phyloP scores from a whole-genome alignment of 2,329 filamentous ascomycete species.

The Fusarium poae region DNA sequence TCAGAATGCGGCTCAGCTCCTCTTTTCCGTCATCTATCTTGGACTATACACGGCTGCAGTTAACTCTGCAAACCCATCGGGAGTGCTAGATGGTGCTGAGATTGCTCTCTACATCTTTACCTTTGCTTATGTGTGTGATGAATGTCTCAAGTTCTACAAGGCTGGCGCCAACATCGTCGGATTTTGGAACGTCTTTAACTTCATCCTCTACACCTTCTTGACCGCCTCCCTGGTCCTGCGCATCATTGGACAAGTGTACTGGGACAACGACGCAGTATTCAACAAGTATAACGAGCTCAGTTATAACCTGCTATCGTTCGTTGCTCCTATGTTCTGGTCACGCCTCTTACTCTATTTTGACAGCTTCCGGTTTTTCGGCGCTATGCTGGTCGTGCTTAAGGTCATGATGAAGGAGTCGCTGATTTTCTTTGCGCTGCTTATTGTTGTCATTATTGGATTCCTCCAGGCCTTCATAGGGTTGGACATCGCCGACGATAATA shows the following conservation, averaged over 20 bases:
- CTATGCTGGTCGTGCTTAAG: conserved; percentile 97
- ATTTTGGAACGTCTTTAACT: conserved; percentile 98
- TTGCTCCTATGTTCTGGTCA: conserved; percentile 97
- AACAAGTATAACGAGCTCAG: conserved; percentile 80
- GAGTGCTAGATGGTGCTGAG: conserved; percentile 87
- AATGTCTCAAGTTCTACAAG: conserved; percentile 91
- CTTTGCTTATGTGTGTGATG: conserved; percentile 89
- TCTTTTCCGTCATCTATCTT: conserved; percentile 86
- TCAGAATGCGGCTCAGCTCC: conserved; percentile 89
- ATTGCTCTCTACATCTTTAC: conserved; percentile 91
- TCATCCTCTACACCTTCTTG: conserved; percentile 82
- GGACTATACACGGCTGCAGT: conserved; percentile 89
- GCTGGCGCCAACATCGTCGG: conserved; percentile 90
- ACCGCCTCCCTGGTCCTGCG: conserved; percentile 83
- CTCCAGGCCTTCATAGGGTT: conserved; percentile 94
- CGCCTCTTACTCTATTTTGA: conserved; percentile 93
- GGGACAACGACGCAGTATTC: conserved; percentile 60
- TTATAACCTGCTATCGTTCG: conserved; percentile 95
- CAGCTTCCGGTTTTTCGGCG: conserved; percentile 93
- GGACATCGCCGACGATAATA: conserved; percentile 82
- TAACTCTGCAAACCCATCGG: conserved; percentile 89
- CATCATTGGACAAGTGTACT: conserved; percentile 79
- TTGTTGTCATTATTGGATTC: conserved; percentile 87
- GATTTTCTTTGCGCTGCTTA: conserved; percentile 93
- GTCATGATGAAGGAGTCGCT: conserved; percentile 94